These are phyloP conservation scores for Colletotrichum gigasporum DNA, from an alignment of 2,329 filamentous ascomycete species.

Conservation along the genomic window DNA sequence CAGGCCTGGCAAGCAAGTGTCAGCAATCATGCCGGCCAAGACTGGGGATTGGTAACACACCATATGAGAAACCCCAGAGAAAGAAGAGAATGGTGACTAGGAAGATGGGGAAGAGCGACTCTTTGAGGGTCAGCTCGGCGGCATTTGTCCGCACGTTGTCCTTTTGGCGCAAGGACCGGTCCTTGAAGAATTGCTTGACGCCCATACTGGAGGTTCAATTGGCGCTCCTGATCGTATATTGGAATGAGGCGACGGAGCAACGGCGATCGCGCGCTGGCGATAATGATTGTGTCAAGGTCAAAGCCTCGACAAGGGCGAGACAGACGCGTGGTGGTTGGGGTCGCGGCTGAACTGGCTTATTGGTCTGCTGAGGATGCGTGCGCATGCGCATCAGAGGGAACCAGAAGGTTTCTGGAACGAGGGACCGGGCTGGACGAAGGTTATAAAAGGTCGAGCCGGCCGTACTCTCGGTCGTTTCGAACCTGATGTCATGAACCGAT, in stretches of 20 bases:
- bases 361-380: neutral
- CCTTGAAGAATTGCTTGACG: conserved; percentile 54
- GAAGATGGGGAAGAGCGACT: conserved; percentile 73
- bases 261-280: neutral
- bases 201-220: conserved; percentile 45
- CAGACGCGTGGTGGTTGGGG: neutral
- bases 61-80: conserved; percentile 34
- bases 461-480: conserved; percentile 27
- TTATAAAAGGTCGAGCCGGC: conserved; percentile 19
- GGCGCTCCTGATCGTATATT: neutral
- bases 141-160: conserved; percentile 52
- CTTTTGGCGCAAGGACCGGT: conserved; percentile 54
- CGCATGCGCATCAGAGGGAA: neutral
- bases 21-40: neutral
- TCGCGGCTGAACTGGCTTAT: neutral
- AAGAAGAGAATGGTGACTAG: conserved; percentile 60
- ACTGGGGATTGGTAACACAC: conserved; percentile 13
- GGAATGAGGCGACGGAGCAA: neutral
- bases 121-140: conserved; percentile 68
- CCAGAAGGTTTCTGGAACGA: neutral
- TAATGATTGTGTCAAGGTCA: neutral
- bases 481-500: neutral
- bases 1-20: conserved; percentile 6
- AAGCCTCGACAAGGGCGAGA: neutral
- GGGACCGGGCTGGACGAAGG: conserved; percentile 15